phyloP scores from a whole-genome alignment of 805 yeast genomes.

The Metschnikowia chrysomelidarum region DNA sequence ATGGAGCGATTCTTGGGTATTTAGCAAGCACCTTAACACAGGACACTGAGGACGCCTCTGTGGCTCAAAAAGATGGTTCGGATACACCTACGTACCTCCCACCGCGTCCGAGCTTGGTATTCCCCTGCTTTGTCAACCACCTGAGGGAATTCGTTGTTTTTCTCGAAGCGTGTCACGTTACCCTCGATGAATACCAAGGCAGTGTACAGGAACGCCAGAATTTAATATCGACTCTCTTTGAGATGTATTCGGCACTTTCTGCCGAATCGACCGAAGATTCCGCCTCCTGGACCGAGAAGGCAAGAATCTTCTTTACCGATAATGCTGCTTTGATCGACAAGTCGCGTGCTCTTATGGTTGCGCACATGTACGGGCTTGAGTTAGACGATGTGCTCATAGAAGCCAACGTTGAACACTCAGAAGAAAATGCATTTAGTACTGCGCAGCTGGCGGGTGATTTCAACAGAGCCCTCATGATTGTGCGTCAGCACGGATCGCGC shows the following conservation, averaged over 20 bases:
- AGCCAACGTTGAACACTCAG: constrained; percentile 40
- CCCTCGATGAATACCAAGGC: constrained; percentile 76
- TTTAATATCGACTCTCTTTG: constrained; percentile 74
- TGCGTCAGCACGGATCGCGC: constrained; percentile 56
- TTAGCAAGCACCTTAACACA: constrained; percentile 11
- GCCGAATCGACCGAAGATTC: constrained; percentile 27
- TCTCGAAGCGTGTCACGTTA: constrained; percentile 83
- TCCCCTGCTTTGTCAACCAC: constrained; percentile 80
- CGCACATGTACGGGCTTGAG: constrained; percentile 49
- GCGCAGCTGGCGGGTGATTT: constrained; percentile 59
- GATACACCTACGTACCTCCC: constrained; percentile 74
- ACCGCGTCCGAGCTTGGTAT: constrained; percentile 84
- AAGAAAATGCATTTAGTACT: constrained; percentile 62
- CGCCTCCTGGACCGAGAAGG: constrained; percentile 64
- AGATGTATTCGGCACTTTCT: constrained; percentile 69
- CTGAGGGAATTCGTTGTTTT: constrained; percentile 89
- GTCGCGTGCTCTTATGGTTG: constrained; percentile 51
- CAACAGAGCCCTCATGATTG: constrained; percentile 51
- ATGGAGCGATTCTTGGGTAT: constrained; percentile 18
- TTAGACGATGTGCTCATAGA: constrained; percentile 47
- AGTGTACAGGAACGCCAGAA: constrained; percentile 66
- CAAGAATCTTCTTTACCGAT: constrained; percentile 47
- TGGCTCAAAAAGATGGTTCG: constrained; percentile 1
- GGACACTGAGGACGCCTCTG: constrained; percentile 2
- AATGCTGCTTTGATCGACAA: constrained; percentile 53